phyloP scores from a whole-genome alignment of 2,329 filamentous ascomycete genomes.

The Coniella lustricola region DNA sequence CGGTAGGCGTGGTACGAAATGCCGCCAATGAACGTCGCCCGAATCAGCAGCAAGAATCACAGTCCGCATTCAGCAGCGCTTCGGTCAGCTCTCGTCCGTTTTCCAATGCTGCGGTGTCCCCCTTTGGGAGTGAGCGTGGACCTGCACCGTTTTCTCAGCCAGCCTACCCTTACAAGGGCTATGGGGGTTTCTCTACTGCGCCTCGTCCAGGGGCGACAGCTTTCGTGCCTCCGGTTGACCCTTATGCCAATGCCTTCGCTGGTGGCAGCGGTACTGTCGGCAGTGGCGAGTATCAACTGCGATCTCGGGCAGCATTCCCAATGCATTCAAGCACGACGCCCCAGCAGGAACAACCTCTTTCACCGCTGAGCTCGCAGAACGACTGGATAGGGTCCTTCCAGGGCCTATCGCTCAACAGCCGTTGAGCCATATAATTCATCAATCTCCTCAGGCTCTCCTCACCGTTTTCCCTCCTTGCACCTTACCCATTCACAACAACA shows the following conservation, averaged over 20 bases:
- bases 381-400: slow-evolving; percentile 63
- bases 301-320: slow-evolving; percentile 37
- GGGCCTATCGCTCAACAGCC: slow-evolving; percentile 63
- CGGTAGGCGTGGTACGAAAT: slow-evolving; percentile 50
- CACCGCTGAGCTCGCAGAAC: slow-evolving; percentile 37
- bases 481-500: slow-evolving; percentile 1
- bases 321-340: slow-evolving; percentile 29
- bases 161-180: slow-evolving; percentile 35
- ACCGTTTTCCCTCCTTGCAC: not conserved
- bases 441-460: not conserved
- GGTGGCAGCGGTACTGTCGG: not conserved
- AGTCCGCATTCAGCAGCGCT: slow-evolving; percentile 30
- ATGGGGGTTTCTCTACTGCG: slow-evolving; percentile 35
- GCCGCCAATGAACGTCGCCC: slow-evolving; percentile 42
- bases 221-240: slow-evolving; percentile 36
- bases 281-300: slow-evolving; percentile 38
- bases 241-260: slow-evolving; percentile 34
- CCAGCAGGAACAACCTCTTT: slow-evolving; percentile 32
- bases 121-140: slow-evolving; percentile 36
- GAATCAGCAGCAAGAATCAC: slow-evolving; percentile 34
- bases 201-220: slow-evolving; percentile 30
- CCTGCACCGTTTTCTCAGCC: slow-evolving; percentile 31
- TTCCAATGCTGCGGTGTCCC: slow-evolving; percentile 35
- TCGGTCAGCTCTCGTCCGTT: slow-evolving; percentile 34
- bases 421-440: slow-evolving; percentile 26